phyloP scores from a whole-genome alignment of 2,329 filamentous ascomycete genomes.

The Paraconiothyrium sp. region DNA sequence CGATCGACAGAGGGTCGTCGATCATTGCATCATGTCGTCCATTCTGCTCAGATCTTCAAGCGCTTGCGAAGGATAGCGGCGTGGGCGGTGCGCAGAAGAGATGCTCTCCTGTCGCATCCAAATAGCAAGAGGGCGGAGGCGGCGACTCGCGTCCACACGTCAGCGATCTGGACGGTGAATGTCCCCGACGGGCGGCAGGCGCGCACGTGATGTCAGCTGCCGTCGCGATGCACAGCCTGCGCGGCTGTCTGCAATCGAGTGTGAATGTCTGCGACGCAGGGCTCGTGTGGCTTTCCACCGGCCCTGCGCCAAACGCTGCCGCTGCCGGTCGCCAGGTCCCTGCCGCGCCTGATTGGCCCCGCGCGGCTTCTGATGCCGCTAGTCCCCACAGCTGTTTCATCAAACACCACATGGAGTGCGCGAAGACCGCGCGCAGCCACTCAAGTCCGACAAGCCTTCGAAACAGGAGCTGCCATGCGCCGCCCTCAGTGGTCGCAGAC shows the following conservation, averaged over 20 bases:
- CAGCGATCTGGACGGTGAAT: background rate
- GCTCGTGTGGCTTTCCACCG: constrained; percentile 36
- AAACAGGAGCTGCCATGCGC: constrained; percentile 36
- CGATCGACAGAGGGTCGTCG: constrained; percentile 34
- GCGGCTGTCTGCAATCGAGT: background rate
- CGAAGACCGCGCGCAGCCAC: constrained; percentile 37
- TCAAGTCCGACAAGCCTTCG: constrained; percentile 28
- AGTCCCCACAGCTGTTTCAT: constrained; percentile 45
- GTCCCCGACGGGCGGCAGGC: background rate
- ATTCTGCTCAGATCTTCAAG: constrained; percentile 13
- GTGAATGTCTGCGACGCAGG: constrained; percentile 21
- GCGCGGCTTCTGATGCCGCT: constrained; percentile 42
- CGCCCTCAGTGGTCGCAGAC: constrained; percentile 32
- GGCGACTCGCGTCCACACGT: background rate
- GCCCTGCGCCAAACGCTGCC: constrained; percentile 20
- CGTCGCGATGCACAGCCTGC: constrained; percentile 15
- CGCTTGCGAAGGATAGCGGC: background rate
- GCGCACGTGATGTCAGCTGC: constrained; percentile 4
- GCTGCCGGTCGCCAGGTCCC: constrained; percentile 29
- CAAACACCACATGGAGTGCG: constrained; percentile 40
- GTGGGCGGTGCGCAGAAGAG: constrained; percentile 8
- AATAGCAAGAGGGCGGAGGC: constrained; percentile 17
- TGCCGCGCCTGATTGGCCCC: constrained; percentile 32
- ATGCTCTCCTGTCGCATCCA: constrained; percentile 29
- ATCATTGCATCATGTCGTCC: constrained; percentile 37